Evolutionary conservation across 768 basidiomycete species (phyloP).

Genomic region (Crepidotus variabilis): DNA sequence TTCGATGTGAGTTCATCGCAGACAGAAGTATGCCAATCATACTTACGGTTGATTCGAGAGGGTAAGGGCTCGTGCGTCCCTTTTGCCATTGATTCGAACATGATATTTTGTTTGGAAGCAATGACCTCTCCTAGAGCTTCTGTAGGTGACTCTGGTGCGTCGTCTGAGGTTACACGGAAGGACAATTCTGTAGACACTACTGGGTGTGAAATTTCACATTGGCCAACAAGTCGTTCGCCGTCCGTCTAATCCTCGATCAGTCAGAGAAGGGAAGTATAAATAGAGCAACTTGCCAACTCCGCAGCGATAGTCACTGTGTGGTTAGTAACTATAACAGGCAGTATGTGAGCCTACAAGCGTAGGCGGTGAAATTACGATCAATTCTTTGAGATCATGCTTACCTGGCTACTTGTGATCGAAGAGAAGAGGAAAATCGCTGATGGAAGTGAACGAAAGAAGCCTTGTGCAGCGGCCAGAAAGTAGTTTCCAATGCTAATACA

Average conservation of each 20-base stretch:
- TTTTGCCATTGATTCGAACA: conserved; percentile 58
- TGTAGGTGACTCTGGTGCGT: conserved; percentile 38
- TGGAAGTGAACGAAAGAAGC: conserved; percentile 88
- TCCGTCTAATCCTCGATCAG: conserved; percentile 49
- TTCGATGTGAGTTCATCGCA: background rate
- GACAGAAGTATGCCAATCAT: background rate
- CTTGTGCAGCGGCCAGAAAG: conserved; percentile 84
- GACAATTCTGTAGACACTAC: conserved; percentile 32
- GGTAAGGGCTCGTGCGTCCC: conserved; percentile 50
- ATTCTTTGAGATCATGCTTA: conserved; percentile 9
- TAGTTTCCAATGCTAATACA: conserved; percentile 77
- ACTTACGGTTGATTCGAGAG: conserved; percentile 62
- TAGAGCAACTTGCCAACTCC: conserved; percentile 59
- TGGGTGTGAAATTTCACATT: conserved; percentile 93
- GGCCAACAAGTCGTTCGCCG: conserved; percentile 76
- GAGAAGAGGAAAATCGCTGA: conserved; percentile 94
- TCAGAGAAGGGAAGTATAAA: background rate
- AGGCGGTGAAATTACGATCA: background rate
- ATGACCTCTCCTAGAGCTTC: conserved; percentile 52
- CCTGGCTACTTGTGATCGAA: conserved; percentile 81
- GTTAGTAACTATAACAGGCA: conserved; percentile 91
- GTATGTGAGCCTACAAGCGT: conserved; percentile 57
- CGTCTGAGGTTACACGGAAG: conserved; percentile 23
- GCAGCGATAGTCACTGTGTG: conserved; percentile 95
- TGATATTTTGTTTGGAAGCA: conserved; percentile 52